Percentiles rank a stretch among this genome's conserved stretches.
These are phyloP conservation scores for Evernia prunastri DNA, from an alignment of 495 filamentous ascomycete species.

Conservation along the genomic window DNA sequence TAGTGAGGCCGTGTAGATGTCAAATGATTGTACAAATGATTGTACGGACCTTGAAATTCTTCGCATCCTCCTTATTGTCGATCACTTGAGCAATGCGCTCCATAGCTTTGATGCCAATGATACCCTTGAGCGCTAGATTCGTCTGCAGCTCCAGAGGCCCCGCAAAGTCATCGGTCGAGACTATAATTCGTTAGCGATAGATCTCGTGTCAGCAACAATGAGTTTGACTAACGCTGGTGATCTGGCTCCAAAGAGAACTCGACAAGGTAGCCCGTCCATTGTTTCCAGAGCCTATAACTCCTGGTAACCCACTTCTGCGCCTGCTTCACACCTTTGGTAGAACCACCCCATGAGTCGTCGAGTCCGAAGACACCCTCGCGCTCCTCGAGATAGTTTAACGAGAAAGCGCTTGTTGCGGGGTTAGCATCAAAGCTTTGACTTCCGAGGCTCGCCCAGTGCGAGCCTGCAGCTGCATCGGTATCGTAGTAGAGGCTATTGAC, in stretches of 20 bases:
- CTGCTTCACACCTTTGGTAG: constrained; percentile 39
- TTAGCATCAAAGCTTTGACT: constrained; percentile 23
- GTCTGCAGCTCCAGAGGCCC: constrained; percentile 90
- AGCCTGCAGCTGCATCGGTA: constrained; percentile 47
- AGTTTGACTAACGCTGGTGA: constrained; percentile 57
- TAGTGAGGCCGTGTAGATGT: neutral
- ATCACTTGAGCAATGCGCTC: constrained; percentile 68
- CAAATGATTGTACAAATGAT: neutral
- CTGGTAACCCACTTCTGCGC: constrained; percentile 53
- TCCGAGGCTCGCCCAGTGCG: constrained; percentile 41
- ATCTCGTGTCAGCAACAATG: neutral
- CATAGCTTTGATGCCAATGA: constrained; percentile 93
- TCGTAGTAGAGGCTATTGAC: constrained; percentile 73
- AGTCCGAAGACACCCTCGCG: constrained; percentile 42
- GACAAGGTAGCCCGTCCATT: constrained; percentile 89
- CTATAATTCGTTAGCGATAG: constrained; percentile 19
- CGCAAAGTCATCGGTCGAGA: constrained; percentile 93
- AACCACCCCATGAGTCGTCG: constrained; percentile 50
- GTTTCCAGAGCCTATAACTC: constrained; percentile 78
- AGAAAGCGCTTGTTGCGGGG: constrained; percentile 33
- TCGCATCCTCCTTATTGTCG: constrained; percentile 58
- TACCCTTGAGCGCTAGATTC: constrained; percentile 88
- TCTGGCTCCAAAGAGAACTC: constrained; percentile 78
- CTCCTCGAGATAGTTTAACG: constrained; percentile 38
- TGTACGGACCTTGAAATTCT: constrained; percentile 52